Percentiles rank a stretch among this genome's conserved stretches.
Evolutionary conservation across 192 early-diverging fungal species (phyloP).

Genomic region (Coemansia sp.): DNA sequence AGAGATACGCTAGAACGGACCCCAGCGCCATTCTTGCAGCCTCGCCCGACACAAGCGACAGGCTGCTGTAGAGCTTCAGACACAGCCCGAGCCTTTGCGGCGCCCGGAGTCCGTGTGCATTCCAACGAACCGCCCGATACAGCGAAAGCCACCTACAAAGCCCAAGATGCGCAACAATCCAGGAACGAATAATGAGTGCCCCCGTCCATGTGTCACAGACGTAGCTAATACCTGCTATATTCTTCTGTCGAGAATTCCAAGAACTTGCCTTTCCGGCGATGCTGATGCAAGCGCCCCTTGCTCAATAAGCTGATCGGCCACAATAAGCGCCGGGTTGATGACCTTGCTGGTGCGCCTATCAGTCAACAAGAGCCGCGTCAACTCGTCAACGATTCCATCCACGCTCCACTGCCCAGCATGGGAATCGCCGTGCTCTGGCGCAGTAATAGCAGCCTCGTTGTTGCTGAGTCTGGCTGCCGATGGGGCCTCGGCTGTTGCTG

Average conservation of each 20-base stretch:
- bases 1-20: slow-evolving; percentile 41
- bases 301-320: slow-evolving; percentile 50
- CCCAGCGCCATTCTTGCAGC: slow-evolving; percentile 22
- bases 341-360: slow-evolving; percentile 46
- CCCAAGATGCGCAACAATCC: neutral
- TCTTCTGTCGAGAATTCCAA: too few species aligned
- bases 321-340: slow-evolving; percentile 50
- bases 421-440: neutral
- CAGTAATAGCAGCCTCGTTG: slow-evolving; percentile 2
- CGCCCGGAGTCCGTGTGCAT: slow-evolving; percentile 43
- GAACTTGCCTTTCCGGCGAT: slow-evolving; percentile 27
- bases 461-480: neutral
- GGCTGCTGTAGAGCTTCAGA: slow-evolving; percentile 47
- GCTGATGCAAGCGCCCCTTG: slow-evolving; percentile 39
- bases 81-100: slow-evolving; percentile 41
- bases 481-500: slow-evolving; percentile 14
- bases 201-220: too few species aligned
- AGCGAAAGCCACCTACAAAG: slow-evolving; percentile 39
- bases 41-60: slow-evolving; percentile 38
- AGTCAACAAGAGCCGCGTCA: slow-evolving; percentile 46
- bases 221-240: too few species aligned
- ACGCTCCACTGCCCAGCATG: slow-evolving; percentile 20
- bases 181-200: neutral
- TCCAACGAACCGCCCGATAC: slow-evolving; percentile 38
- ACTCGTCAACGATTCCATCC: slow-evolving; percentile 37